phyloP scores from a whole-genome alignment of 805 yeast species.

The Phaffomyces opuntiae region DNA sequence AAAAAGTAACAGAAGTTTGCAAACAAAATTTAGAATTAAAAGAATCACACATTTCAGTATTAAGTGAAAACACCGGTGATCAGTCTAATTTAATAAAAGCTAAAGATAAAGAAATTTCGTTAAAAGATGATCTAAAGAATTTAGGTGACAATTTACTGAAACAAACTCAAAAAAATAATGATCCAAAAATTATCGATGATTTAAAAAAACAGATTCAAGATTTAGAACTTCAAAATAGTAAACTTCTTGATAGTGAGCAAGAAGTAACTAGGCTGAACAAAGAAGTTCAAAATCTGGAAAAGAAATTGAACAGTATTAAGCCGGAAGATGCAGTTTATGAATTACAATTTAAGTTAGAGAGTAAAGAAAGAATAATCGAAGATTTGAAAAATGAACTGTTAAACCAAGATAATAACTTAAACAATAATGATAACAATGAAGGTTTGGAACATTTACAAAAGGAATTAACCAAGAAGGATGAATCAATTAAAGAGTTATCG shows the following conservation, averaged over 20 bases:
- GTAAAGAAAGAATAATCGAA: conserved; percentile 15
- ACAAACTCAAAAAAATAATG: background rate
- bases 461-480: background rate
- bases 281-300: conserved; percentile 3
- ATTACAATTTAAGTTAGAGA: conserved; percentile 13
- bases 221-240: background rate
- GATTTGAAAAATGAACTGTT: conserved; percentile 10
- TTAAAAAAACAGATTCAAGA: conserved; percentile 6
- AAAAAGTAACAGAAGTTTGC: conserved; percentile 6
- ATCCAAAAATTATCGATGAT: background rate
- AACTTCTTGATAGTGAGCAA: background rate
- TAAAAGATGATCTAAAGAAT: background rate
- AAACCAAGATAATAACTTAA: background rate
- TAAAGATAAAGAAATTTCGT: conserved; percentile 3
- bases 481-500: background rate
- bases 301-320: conserved; percentile 4
- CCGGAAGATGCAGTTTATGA: conserved; percentile 15
- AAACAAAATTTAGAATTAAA: conserved; percentile 25
- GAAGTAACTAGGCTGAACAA: background rate
- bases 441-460: background rate
- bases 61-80: background rate
- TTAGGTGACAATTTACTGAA: background rate
- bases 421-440: background rate
- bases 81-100: background rate
- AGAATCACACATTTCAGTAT: conserved; percentile 12